Conservation (phyloP, 345 rosid genomes). For the Eutrema yunnanense region DNA sequence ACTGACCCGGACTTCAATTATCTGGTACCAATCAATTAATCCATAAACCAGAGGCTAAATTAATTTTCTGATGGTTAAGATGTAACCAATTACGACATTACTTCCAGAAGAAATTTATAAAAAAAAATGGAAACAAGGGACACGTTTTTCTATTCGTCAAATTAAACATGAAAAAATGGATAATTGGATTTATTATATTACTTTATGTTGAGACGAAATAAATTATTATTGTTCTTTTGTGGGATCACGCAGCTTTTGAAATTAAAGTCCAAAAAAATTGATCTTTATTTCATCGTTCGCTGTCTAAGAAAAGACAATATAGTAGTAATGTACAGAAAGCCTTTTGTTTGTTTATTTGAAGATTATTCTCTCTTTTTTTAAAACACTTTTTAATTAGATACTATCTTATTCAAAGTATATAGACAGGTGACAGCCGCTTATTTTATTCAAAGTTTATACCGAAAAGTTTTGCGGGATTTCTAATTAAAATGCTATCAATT, state of each 20-base stretch:
- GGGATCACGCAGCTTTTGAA: slow-evolving; percentile 24
- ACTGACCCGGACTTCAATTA: too few species aligned
- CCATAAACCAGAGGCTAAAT: too few species aligned
- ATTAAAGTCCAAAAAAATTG: background rate
- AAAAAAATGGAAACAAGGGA: slow-evolving; percentile 1
- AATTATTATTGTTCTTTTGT: background rate
- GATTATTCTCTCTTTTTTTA: background rate
- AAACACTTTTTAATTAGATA: background rate
- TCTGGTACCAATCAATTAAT: too few species aligned
- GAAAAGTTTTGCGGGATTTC: background rate
- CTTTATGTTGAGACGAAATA: slow-evolving; percentile 4
- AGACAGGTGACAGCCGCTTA: slow-evolving; percentile 2
- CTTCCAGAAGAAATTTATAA: too few species aligned
- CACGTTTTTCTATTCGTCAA: slow-evolving; percentile 11
- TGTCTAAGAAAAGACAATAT: slow-evolving; percentile 18
- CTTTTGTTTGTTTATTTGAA: slow-evolving; percentile 10
- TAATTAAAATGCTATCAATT: background rate
- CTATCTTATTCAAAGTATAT: background rate
- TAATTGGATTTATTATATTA: slow-evolving; percentile 8
- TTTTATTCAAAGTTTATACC: background rate
- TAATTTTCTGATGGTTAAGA: too few species aligned
- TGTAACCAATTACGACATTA: too few species aligned
- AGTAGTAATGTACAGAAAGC: slow-evolving; percentile 12
- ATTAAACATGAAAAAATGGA: background rate
- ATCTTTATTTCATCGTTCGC: slow-evolving; percentile 13